Evolutionary conservation across 192 early-diverging fungal species (phyloP).

Genomic region (Dimargaris xerosporica): DNA sequence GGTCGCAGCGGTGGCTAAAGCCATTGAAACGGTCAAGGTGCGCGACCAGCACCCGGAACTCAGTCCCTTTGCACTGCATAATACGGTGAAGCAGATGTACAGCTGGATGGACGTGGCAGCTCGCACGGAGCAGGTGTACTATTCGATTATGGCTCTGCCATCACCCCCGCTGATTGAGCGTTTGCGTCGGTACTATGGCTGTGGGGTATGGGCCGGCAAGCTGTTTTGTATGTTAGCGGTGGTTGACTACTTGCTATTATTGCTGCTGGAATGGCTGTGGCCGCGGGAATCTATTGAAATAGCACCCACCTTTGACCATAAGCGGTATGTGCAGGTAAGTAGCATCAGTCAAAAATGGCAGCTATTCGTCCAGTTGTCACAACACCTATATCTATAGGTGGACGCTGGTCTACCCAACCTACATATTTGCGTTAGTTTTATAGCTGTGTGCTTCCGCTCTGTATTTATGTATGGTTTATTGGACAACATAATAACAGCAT

Average conservation of each 20-base stretch:
- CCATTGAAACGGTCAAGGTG: conserved; percentile 47
- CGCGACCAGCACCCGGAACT: conserved; percentile 36
- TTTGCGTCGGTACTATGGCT: conserved; percentile 60
- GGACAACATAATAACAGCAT: too few species aligned
- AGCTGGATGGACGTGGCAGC: conserved; percentile 93
- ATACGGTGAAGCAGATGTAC: conserved; percentile 83
- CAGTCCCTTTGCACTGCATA: conserved; percentile 54
- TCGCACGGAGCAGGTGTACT: conserved; percentile 76
- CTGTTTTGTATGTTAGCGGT: conserved; percentile 82
- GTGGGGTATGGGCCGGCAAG: conserved; percentile 82
- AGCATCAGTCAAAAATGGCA: too few species aligned
- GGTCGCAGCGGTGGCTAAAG: conserved; percentile 46
- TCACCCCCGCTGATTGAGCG: conserved; percentile 62
- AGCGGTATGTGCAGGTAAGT: conserved; percentile 32
- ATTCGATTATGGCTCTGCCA: conserved; percentile 45
- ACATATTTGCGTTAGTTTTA: too few species aligned
- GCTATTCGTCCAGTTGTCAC: too few species aligned
- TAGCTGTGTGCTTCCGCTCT: too few species aligned
- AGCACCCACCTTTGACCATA: conserved; percentile 49
- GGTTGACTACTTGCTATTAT: conserved; percentile 65
- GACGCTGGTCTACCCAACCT: too few species aligned
- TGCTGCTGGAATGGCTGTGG: conserved; percentile 67
- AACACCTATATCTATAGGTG: too few species aligned
- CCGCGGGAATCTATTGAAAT: conserved; percentile 55
- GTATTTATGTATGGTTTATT: too few species aligned